Evolutionary conservation across 805 yeast genomes (phyloP).

Genomic region (Candida bentonensis): DNA sequence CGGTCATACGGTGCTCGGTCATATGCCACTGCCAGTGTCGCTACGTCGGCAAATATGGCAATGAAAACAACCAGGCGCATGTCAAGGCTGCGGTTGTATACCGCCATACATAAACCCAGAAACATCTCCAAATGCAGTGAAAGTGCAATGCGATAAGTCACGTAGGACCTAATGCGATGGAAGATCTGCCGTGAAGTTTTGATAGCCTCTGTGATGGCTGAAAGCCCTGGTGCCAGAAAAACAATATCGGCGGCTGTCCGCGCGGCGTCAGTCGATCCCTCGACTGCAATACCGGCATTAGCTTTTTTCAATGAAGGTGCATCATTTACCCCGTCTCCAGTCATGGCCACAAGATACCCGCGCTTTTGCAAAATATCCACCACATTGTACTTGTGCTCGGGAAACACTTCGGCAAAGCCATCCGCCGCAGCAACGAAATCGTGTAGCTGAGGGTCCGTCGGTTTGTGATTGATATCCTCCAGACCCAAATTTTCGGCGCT

Average conservation of each 20-base stretch:
- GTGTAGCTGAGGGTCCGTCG: slow-evolving; percentile 52
- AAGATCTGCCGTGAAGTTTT: slow-evolving; percentile 93
- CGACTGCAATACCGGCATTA: slow-evolving; percentile 81
- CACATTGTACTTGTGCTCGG: slow-evolving; percentile 53
- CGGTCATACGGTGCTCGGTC: slow-evolving; percentile 94
- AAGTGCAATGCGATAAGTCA: slow-evolving; percentile 94
- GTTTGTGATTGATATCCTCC: slow-evolving; percentile 51
- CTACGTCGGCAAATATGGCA: slow-evolving; percentile 86
- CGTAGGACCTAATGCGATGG: slow-evolving; percentile 98
- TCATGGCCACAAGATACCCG: slow-evolving; percentile 56
- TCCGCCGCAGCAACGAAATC: slow-evolving; percentile 76
- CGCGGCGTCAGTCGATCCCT: slow-evolving; percentile 33
- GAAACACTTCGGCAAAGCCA: slow-evolving; percentile 75
- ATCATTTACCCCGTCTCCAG: slow-evolving; percentile 60
- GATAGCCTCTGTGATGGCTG: slow-evolving; percentile 46
- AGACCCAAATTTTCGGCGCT: slow-evolving; percentile 95
- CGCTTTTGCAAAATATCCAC: slow-evolving; percentile 51
- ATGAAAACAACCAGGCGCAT: slow-evolving; percentile 89
- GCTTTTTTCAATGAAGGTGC: slow-evolving; percentile 56
- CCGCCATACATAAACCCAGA: slow-evolving; percentile 95
- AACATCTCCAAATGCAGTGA: slow-evolving; percentile 89
- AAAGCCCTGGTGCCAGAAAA: slow-evolving; percentile 44
- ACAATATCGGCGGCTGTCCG: slow-evolving; percentile 32
- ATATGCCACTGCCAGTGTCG: slow-evolving; percentile 68
- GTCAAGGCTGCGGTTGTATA: slow-evolving; percentile 71